Evolutionary conservation across 352 stramenopile species (phyloP).

Genomic region (Phytophthora lateralis): DNA sequence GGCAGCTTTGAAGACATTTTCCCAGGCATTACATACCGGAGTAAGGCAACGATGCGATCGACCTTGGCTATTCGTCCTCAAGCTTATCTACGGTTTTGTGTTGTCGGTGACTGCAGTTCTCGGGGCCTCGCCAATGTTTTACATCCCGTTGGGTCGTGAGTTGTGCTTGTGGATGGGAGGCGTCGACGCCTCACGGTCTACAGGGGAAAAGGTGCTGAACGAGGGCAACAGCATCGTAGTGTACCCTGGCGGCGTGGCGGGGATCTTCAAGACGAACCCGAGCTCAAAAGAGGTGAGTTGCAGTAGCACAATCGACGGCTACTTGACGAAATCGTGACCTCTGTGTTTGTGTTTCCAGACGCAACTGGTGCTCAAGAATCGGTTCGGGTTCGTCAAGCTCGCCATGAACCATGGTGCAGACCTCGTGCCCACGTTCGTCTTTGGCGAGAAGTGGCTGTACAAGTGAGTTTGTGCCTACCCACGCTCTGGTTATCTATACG

Average conservation of each 20-base stretch:
- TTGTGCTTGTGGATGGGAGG: constrained; percentile 61
- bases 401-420: constrained; percentile 50
- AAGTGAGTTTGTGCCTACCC: constrained; percentile 30
- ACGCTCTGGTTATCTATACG: background rate
- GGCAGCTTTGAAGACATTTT: constrained; percentile 58
- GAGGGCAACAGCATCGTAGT: constrained; percentile 49
- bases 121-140: constrained; percentile 63
- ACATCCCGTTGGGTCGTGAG: constrained; percentile 60
- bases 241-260: constrained; percentile 48
- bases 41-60: constrained; percentile 7
- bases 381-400: constrained; percentile 53
- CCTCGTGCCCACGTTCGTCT: constrained; percentile 54
- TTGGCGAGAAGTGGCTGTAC: constrained; percentile 65
- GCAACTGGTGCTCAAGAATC: constrained; percentile 46
- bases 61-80: background rate
- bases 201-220: constrained; percentile 46
- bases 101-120: constrained; percentile 36
- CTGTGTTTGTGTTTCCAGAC: constrained; percentile 18
- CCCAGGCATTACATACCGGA: constrained; percentile 25
- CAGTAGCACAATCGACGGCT: background rate
- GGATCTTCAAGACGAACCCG: constrained; percentile 53
- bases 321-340: background rate
- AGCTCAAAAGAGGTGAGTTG: constrained; percentile 48
- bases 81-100: background rate
- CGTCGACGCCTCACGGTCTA: constrained; percentile 49